Conservation (phyloP, 2,329 filamentous ascomycete genomes). For the Trichoderma lentiforme region DNA sequence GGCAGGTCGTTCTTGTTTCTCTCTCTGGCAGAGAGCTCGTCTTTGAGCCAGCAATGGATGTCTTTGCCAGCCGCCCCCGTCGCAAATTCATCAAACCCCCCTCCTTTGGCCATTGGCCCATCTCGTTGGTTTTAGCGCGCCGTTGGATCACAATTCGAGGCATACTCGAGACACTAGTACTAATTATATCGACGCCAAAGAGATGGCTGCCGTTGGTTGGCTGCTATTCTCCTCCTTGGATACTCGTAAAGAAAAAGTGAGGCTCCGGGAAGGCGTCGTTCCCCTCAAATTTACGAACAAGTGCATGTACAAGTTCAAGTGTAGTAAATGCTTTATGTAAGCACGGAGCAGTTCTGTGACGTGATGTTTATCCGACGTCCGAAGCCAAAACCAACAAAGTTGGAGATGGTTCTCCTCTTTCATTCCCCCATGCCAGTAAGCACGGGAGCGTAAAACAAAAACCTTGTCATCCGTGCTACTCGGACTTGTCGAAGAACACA, state of each 20-base stretch:
- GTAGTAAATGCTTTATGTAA: not conserved
- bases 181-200: not conserved
- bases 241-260: not conserved
- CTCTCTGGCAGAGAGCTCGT: not conserved
- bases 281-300: not conserved
- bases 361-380: not conserved
- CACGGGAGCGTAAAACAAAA: conserved; percentile 9
- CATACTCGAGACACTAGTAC: not conserved
- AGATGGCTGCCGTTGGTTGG: not conserved
- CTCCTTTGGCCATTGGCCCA: not conserved
- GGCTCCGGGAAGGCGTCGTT: not conserved
- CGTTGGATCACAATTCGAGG: not conserved
- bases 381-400: not conserved
- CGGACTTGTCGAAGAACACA: not conserved
- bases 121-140: conserved; percentile 5
- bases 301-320: not conserved
- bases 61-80: not conserved
- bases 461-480: conserved; percentile 2
- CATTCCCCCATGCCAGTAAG: not conserved
- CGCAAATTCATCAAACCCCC: conserved; percentile 11
- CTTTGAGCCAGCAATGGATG: not conserved
- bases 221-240: not conserved
- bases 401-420: not conserved
- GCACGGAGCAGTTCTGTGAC: not conserved
- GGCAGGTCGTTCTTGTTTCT: not conserved